Evolutionary conservation across 371 early-diverging fungal species (phyloP).

Genomic region (Zychaea mexicana): DNA sequence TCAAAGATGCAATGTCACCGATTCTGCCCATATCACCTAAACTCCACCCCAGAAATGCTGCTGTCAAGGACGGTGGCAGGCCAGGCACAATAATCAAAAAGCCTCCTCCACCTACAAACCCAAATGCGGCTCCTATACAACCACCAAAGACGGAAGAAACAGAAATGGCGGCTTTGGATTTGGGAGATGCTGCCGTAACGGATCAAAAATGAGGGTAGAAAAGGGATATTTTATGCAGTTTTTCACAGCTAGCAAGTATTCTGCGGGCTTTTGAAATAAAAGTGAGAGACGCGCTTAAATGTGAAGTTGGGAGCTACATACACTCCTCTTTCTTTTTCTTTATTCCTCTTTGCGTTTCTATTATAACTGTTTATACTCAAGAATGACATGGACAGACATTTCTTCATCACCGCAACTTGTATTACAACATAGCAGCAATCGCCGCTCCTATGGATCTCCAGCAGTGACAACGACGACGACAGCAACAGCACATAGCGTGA

Average conservation of each 20-base stretch:
- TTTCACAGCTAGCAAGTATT: no score
- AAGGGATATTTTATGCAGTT: no score
- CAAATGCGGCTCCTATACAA: neutral
- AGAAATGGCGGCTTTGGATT: constrained; percentile 24
- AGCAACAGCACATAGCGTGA: neutral
- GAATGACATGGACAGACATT: neutral
- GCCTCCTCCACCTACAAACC: neutral
- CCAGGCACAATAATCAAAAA: neutral
- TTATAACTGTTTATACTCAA: no score
- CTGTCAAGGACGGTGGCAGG: constrained; percentile 3
- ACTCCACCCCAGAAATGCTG: constrained; percentile 27
- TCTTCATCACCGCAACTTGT: neutral
- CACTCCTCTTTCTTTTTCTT: no score
- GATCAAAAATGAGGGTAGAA: neutral
- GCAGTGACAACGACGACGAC: neutral
- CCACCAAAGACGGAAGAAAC: neutral
- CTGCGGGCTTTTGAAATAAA: no score
- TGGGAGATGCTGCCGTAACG: constrained; percentile 21
- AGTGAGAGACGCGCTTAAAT: no score
- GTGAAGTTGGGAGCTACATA: no score
- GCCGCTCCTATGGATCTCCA: neutral
- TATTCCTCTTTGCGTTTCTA: no score
- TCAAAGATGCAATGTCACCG: constrained; percentile 46
- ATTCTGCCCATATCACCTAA: constrained; percentile 52
- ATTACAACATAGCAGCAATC: neutral